Evolutionary conservation across 768 basidiomycete genomes (phyloP), one percentile per base, ranked within the genome.

Genomic region (Trametes sanguinea): DNA sequence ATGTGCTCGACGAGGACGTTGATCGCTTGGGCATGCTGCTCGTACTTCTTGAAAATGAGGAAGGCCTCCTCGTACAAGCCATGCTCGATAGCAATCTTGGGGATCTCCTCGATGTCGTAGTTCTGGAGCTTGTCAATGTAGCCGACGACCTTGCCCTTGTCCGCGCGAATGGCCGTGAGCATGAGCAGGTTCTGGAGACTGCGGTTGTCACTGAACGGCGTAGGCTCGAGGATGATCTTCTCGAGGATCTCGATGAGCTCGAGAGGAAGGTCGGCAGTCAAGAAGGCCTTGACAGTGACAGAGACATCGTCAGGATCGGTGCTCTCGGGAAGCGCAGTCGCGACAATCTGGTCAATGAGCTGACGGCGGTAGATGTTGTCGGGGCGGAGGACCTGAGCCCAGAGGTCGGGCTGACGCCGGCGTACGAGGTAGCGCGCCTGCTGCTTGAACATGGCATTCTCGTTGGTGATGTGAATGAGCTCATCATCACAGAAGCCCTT

Each of bases 381-480:
- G 3, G 85, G 82, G 10, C 85, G 81, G 57, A 99, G 87, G 39
- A 99, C 97, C 76, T 98, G 94, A 1, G 90, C 86, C 97, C 97
- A 99, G 33, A 99, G 85, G 63, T 98, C 97, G 14, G 91, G 86
- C 64, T 93, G 88, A 64, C 97, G 92, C 68, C 97, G 89, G 77
- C 95, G 97, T 72, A 98, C 92, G 60, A 99, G 86, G 77, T 99
- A 99, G 32, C 97, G 89, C 54, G 97, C 93, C 76, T 98, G 97
- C 71, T 99, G 96, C 77, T 98, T 99, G 85, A 95, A 99, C 97
- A 99, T 99, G 11, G 95, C 89, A 79, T 99, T 99, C 67, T 96
- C 95, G 72, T 98, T 98, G 51, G 97, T 98, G 74, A 99, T 96
- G 22, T 86, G 75, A 71, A 99, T 95, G 62, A 99, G 84, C 76